Evolutionary conservation across 78 protist species (phyloP), one percentile per base, ranked within the genome.

Genomic region (Chrysochromulina tobinii): DNA sequence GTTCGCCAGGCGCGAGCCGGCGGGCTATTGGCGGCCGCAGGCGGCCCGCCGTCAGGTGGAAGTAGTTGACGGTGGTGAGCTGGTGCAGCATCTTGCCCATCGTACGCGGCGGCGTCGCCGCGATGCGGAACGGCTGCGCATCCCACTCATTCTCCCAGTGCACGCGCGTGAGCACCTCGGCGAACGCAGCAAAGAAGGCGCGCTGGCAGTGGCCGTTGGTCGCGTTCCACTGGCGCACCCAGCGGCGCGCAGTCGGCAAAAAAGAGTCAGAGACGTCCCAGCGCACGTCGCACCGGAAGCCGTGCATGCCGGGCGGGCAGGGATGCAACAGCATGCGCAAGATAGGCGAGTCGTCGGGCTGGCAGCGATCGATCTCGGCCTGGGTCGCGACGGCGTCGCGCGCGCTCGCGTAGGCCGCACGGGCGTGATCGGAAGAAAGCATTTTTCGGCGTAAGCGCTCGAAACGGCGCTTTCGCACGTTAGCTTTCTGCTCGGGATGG

Each of bases 91-190:
- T 69, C 79, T 69, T 69, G 53, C 79, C 79, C 55, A 69, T 69
- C 14, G 79, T 69, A 8, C 79, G 79, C 14, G 79, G 79, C 51
- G 79, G 79, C 38, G 50, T 5, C 51, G 79, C 79, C 7, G 79
- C 79, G 79, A 69, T 69, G 79, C 79, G 79, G 17, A 69, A 69
- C 12, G 79, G 79, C 79, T 69, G 79, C 79, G 79, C 79, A 12
- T 69, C 79, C 79, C 79, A 69, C 79, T 69, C 79, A 1, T 38
- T 12, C 51, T 69, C 79, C 79, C 79, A 69, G 79, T 69, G 79
- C 12, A 4, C 53, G 25, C 51, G 79, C 53, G 79, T 69, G 54
- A 69, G 5, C n/a, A 38, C 55, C 50, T 5, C 79, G 38, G 38
- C 55, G 17, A 69, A 51, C 50, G 79, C 79, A 12, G 5, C 51